These are phyloP conservation scores for Chlorella sp. DNA, from an alignment of 139 green algal genomes.

Conservation along the genomic window DNA sequence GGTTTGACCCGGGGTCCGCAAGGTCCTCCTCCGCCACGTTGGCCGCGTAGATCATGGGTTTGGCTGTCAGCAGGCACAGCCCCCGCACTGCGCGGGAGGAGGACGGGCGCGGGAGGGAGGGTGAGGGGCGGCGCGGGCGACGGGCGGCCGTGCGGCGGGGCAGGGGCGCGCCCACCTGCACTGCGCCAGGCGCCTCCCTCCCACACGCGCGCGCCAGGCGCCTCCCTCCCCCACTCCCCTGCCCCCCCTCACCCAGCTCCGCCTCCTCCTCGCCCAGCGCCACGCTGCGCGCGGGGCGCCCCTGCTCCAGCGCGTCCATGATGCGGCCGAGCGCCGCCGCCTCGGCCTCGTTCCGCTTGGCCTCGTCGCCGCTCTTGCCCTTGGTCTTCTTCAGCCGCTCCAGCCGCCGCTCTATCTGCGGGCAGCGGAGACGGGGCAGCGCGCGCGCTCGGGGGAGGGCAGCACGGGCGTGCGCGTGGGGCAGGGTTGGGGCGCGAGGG, in stretches of 20 bases:
- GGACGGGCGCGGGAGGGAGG: background rate
- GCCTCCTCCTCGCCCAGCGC: slow-evolving; percentile 77
- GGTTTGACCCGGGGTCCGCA: slow-evolving; percentile 78
- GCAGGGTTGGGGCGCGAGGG: no score
- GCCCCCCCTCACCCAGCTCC: slow-evolving; percentile 23
- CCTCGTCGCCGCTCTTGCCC: slow-evolving; percentile 75
- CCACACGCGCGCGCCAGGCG: no score
- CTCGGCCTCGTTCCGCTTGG: slow-evolving; percentile 72
- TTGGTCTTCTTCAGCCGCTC: slow-evolving; percentile 86
- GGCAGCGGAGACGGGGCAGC: no score
- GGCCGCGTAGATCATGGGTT: slow-evolving; percentile 88
- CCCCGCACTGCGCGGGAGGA: slow-evolving; percentile 43
- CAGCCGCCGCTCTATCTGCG: slow-evolving; percentile 49
- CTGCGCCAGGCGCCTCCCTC: no score
- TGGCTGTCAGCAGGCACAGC: slow-evolving; percentile 85
- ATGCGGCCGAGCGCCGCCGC: slow-evolving; percentile 62
- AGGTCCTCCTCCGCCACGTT: slow-evolving; percentile 95
- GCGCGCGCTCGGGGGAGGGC: no score
- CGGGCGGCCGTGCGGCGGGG: background rate
- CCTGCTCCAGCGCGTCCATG: slow-evolving; percentile 65
- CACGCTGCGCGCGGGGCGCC: slow-evolving; percentile 72
- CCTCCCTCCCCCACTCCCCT: background rate
- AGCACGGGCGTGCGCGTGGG: no score
- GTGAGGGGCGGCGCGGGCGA: background rate
- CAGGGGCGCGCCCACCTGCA: no score